phyloP scores from a whole-genome alignment of 2,329 filamentous ascomycete genomes.

The Trichoderma guizhouense region DNA sequence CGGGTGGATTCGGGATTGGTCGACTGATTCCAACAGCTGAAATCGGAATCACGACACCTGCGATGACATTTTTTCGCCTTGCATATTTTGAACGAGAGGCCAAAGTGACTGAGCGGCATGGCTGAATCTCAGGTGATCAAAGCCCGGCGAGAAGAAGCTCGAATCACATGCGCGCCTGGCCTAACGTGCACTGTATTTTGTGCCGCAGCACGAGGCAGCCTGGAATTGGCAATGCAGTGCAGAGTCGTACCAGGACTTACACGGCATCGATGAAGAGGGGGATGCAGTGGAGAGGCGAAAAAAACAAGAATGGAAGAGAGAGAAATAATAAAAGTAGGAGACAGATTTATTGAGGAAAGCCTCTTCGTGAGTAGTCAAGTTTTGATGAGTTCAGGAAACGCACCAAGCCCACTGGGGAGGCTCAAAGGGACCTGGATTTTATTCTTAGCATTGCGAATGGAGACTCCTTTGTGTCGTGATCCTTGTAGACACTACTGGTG shows the following conservation, averaged over 20 bases:
- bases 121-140: not conserved
- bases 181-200: not conserved
- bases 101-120: not conserved
- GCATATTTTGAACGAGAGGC: not conserved
- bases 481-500: not conserved
- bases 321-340: not conserved
- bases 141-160: not conserved
- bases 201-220: not conserved
- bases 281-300: not conserved
- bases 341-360: not conserved
- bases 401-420: not conserved
- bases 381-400: not conserved
- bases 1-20: constrained; percentile 2
- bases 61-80: not conserved
- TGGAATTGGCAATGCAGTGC: not conserved
- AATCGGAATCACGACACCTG: not conserved
- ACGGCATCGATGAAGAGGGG: not conserved
- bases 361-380: not conserved
- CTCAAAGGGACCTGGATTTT: not conserved
- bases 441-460: not conserved
- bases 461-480: not conserved
- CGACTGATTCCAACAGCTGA: not conserved
- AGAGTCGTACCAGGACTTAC: not conserved
- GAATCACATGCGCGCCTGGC: constrained; percentile 13
- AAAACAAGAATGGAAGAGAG: too few relatives aligned